Percentiles rank a stretch among this genome's conserved stretches.
Evolutionary conservation across 2,329 filamentous ascomycete genomes (phyloP).

Genomic region (Arthrobotrys musiformis): DNA sequence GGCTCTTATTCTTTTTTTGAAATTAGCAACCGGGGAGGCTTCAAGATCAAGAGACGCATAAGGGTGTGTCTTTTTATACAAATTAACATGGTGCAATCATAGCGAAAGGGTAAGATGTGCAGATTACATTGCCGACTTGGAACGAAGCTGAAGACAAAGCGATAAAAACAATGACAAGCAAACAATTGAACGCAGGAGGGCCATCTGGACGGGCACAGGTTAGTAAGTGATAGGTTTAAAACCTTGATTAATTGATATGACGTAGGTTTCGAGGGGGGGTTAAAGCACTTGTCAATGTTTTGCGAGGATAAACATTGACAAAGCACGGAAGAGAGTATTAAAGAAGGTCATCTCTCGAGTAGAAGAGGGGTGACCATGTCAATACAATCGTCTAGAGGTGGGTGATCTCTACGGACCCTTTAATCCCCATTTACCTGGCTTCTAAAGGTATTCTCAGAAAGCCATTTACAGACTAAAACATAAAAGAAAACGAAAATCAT

Average conservation of each 20-base stretch:
- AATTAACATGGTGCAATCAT: background rate
- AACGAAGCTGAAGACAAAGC: background rate
- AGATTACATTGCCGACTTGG: background rate
- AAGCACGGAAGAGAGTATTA: background rate
- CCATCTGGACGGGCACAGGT: background rate
- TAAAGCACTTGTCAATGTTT: background rate
- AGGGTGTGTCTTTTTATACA: background rate
- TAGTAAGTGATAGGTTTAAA: constrained; percentile 1
- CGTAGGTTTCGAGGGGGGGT: background rate
- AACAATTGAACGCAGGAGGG: background rate
- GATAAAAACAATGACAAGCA: background rate
- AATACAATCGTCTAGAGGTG: background rate
- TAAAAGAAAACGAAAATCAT: background rate
- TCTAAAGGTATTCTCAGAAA: background rate
- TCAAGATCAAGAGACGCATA: too few species aligned
- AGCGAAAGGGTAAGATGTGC: background rate
- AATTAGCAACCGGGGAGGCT: too few species aligned
- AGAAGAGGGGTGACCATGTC: background rate
- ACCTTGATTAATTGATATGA: constrained; percentile 5
- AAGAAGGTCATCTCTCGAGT: background rate
- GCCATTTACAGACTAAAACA: background rate
- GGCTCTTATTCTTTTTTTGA: too few species aligned
- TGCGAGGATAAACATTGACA: background rate
- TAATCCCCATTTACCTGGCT: background rate
- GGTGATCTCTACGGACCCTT: background rate